phyloP scores from a whole-genome alignment of 2,329 filamentous ascomycete species.

The Colletotrichum agaves region DNA sequence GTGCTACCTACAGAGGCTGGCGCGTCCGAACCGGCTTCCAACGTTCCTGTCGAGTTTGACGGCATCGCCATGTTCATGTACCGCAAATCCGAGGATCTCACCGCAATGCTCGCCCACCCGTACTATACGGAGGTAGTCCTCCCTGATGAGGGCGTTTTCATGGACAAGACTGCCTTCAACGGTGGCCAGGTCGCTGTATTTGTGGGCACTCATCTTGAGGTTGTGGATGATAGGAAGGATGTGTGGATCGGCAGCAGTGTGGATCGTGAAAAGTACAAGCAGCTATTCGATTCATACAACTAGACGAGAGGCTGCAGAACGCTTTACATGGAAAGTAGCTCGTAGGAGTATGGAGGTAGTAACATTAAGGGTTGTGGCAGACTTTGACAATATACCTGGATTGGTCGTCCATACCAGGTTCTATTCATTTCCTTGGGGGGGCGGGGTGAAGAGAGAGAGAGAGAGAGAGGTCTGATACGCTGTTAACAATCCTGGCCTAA shows the following conservation, averaged over 20 bases:
- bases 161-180: slow-evolving; percentile 44
- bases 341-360: too few species aligned
- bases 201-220: slow-evolving; percentile 42
- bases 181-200: slow-evolving; percentile 44
- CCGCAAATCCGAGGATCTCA: slow-evolving; percentile 39
- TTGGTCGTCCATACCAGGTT: too few species aligned
- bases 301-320: background rate
- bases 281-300: slow-evolving; percentile 40
- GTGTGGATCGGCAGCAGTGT: slow-evolving; percentile 41
- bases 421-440: too few species aligned
- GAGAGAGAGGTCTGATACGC: too few species aligned
- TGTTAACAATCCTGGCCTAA: too few species aligned
- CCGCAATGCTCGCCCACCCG: slow-evolving; percentile 43
- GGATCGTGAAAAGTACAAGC: slow-evolving; percentile 39
- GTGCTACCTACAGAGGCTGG: slow-evolving; percentile 42
- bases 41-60: slow-evolving; percentile 42
- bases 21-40: slow-evolving; percentile 36
- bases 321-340: too few species aligned
- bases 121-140: slow-evolving; percentile 45
- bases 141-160: slow-evolving; percentile 45
- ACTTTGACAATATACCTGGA: too few species aligned
- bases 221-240: slow-evolving; percentile 39
- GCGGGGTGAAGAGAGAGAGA: too few species aligned
- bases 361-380: too few species aligned
- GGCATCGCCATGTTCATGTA: slow-evolving; percentile 47